Base-by-base conservation (phyloP, 2,329 filamentous ascomycete genomes). In the Talaromyces sp. region DNA sequence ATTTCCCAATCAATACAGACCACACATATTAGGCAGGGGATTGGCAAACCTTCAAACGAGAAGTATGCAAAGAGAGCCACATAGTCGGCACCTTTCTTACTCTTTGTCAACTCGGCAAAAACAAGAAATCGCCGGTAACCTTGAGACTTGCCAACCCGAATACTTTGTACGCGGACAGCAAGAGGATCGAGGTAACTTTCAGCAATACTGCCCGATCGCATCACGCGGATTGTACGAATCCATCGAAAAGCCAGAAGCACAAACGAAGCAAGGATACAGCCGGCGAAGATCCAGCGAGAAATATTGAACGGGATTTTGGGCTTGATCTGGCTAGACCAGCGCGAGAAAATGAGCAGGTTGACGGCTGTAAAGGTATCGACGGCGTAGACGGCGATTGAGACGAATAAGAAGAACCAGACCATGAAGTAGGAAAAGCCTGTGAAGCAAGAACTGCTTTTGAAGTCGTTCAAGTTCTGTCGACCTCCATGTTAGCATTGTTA, bases 311-410 rank as follows among this genome's bases (percentile, higher is more conserved):
- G 84, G 65, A 97, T 88, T 46, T 85, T 83, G 1, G 92, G 92
- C 67, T 91, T 78, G 67, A 97, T 89, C 66, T 90, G 83, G 57
- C 89, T 91, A 1, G 91, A 90, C 92, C 92, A 97, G 62, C 86
- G 86, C 77, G 95, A 86, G 77, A 96, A 97, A 59, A 84, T 89
- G 56, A 99, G 83, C 46, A 99, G 81, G 64, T 96, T 95, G 77
- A 97, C 84, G 63, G 92, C 92, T 4, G 92, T 97, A 72, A 97
- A 97, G 63, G 88, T 92, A 77, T 97, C 93, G 72, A 95, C 89
- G 29, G 82, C 87, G 74, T 96, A 97, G 65, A 96, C 92, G 51
- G 90, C 88, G 55, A 93, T 73, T 3, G 91, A 94, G 61, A 95
- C 80, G 57, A 92, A 60, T 51, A 93, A 82, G 67, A 91, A 89